phyloP scores from a whole-genome alignment of 2,329 filamentous ascomycete species.

The Colletotrichum zoysiae region DNA sequence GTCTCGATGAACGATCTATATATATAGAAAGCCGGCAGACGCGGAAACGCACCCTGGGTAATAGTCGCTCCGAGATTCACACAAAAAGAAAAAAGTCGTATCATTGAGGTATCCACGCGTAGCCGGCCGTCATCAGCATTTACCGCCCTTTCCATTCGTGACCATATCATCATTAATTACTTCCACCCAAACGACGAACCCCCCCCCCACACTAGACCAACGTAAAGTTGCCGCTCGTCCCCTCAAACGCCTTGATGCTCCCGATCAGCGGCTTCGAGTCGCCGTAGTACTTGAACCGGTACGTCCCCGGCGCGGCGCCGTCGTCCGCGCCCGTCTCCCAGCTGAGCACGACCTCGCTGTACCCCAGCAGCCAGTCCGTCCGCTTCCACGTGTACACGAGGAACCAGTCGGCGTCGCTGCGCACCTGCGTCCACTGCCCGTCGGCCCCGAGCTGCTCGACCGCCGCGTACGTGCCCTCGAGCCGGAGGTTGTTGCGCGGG shows the following conservation, averaged over 20 bases:
- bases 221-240: constrained; percentile 69
- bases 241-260: constrained; percentile 77
- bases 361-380: constrained; percentile 75
- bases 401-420: constrained; percentile 85
- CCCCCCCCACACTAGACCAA: constrained; percentile 43
- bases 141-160: neutral
- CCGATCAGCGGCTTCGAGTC: constrained; percentile 77
- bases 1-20: too few relatives aligned
- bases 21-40: too few relatives aligned
- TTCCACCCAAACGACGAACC: neutral
- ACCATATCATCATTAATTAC: too few relatives aligned
- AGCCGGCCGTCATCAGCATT: neutral
- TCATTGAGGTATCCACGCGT: too few relatives aligned
- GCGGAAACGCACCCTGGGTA: too few relatives aligned
- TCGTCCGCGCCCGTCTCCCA: constrained; percentile 76
- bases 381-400: constrained; percentile 85
- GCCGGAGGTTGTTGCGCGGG: constrained; percentile 86
- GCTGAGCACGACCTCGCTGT: constrained; percentile 81
- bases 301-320: constrained; percentile 71
- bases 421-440: constrained; percentile 72
- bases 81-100: neutral
- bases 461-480: constrained; percentile 81
- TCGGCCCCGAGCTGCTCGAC: constrained; percentile 71
- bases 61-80: too few relatives aligned
- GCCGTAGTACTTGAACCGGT: constrained; percentile 86